phyloP scores from a whole-genome alignment of 441 rosid species.

The Manihot esculenta region DNA sequence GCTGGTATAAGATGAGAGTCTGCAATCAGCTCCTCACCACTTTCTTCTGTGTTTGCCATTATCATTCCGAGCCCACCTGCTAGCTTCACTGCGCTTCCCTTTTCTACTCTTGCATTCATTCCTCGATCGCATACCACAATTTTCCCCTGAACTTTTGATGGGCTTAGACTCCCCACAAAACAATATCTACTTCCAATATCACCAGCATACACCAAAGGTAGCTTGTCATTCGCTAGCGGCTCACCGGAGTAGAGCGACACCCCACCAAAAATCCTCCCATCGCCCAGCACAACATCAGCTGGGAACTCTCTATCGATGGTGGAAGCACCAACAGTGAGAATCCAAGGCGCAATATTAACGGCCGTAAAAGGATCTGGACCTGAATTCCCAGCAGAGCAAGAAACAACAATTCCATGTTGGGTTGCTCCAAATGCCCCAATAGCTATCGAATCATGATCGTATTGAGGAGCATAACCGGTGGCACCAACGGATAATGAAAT shows the following conservation, averaged over 20 bases:
- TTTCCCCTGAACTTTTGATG: slow-evolving; percentile 60
- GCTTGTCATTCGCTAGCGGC: slow-evolving; percentile 30
- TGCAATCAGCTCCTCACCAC: slow-evolving; percentile 79
- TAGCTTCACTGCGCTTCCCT: slow-evolving; percentile 71
- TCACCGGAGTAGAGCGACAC: slow-evolving; percentile 64
- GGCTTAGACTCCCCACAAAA: slow-evolving; percentile 37
- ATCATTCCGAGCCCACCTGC: slow-evolving; percentile 90
- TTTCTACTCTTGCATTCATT: slow-evolving; percentile 75
- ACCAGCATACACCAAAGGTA: slow-evolving; percentile 59
- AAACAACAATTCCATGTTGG: slow-evolving; percentile 58
- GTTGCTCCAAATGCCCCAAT: slow-evolving; percentile 76
- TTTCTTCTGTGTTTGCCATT: slow-evolving; percentile 59
- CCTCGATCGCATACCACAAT: slow-evolving; percentile 84
- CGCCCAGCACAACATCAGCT: slow-evolving; percentile 63
- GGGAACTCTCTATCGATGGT: slow-evolving; percentile 77
- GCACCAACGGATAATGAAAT: slow-evolving; percentile 86
- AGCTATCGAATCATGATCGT: slow-evolving; percentile 67
- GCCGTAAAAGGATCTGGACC: slow-evolving; percentile 71
- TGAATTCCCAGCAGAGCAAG: slow-evolving; percentile 88
- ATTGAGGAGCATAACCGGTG: slow-evolving; percentile 59
- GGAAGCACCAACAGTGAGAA: slow-evolving; percentile 81
- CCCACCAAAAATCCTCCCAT: slow-evolving; percentile 48
- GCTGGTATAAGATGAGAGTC: slow-evolving; percentile 82
- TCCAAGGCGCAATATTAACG: slow-evolving; percentile 87
- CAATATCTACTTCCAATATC: slow-evolving; percentile 62